Base-by-base conservation (phyloP, 179 eudicot species). In the Vitellaria paradoxa region DNA sequence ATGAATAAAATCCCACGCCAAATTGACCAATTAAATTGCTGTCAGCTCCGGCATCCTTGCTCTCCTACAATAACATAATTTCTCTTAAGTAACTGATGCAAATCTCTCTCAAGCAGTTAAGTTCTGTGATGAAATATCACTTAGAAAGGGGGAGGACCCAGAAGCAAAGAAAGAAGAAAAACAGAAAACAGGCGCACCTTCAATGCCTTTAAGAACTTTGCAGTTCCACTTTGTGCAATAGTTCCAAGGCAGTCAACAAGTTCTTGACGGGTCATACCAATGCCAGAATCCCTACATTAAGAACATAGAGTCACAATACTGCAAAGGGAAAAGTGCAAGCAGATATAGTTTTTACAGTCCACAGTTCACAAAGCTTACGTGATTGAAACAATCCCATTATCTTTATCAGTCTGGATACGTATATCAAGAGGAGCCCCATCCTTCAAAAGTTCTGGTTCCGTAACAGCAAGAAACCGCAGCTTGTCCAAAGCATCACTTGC, bases 401-500 rank as follows among this genome's bases (percentile, higher is more conserved):
- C 98, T 83, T 84, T 87, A 84, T 96, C 98, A 62, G 92, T 55
- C 82, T 89, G 92, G 78, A 96, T 92, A 30, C 96, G 98, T 66
- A 96, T 91, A 79, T 96, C 99, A 79, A 96, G 96, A 76, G 91
- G 96, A 81, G 65, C 83, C 21, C 78, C 83, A 71, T 89, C 97
- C 84, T 93, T 89, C 65, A 89, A 62, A 79, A 96, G 93, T 50
- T 82, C 86, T 8, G 90, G 88, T 37, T 96, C 89, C 7, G 97
- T 96, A 76, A 96, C 99, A 81, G 95, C 88, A 45, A 96, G 92
- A 83, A 91, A 96, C 75, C 99, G 88, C 86, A 96, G 81, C 92
- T 96, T 96, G 89, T 96, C 99, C 85, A 96, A 77, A 53, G 99
- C 99, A 86, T 95, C 99, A 79, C 99, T 95, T 78, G 99, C 99